Base-by-base conservation (phyloP, 225 moss, liverwort and hornwort species). In the Lunularia cruciata region DNA sequence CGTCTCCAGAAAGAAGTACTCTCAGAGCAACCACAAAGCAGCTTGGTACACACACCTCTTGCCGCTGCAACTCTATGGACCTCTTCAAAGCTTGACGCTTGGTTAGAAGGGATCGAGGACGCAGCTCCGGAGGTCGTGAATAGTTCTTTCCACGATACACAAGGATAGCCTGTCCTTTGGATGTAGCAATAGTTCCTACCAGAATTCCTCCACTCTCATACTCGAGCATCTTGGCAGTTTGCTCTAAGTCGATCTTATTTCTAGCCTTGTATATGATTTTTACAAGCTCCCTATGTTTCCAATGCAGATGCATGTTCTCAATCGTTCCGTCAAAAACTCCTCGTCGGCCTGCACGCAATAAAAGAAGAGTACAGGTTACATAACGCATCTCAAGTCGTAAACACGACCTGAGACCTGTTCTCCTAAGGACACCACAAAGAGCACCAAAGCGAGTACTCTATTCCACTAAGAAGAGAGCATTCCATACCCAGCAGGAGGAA, bases 231-330 rank as follows among this genome's bases (percentile, higher is more conserved):
- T 79, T 83, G 12, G 91, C 88, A 54, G 75, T 89, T 76, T 80
- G 83, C 69, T 98, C 83, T 71, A 88, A 77, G 57, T 98, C 98
- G 51, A 82, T 63, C 49, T 85, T 81, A 62, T 87, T 80, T 60
- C 78, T 74, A 11, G 80, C 86, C 76, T 93, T 98, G 69, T 89
- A 83, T 27, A 93, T 74, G 31, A 98, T 81, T 74, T 98, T 93
- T 35, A 98, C 88, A 39, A 98, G 81, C 62, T 93, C 89, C 72
- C 98, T 86, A 77, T 98, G 90, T 75, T 98, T 98, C 98, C 98
- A 98, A 76, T 98, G 98, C 58, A 93, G 79, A 81, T 98, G 98
- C 98, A 98, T 98, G 65, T 93, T 93, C 78, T 98, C 98, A 32
- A 98, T 87, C 36, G 89, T 89, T 63, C 98, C 98, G 65, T 88